Evolutionary conservation across 495 filamentous ascomycete species (phyloP), one percentile per base, ranked within the genome.

Genomic region (Lepidopterella palustris): DNA sequence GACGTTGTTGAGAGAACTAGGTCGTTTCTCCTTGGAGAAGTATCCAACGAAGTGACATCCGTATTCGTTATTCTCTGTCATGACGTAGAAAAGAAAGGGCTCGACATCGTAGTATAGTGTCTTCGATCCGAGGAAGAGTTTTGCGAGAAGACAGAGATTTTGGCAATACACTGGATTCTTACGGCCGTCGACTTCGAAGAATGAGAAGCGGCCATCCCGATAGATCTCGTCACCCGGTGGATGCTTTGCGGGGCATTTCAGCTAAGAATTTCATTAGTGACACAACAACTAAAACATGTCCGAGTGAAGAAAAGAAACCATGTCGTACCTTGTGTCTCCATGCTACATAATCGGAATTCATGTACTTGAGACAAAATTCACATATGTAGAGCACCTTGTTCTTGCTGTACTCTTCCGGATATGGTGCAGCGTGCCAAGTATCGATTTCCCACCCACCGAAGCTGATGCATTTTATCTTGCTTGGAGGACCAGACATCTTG

Each of bases 91-190:
- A 18, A 98, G 76, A 69, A 98, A 98, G 0, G 93, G 93, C 59
- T 98, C 95, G 3, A 98, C 93, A 67, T 98, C 93, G 73, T 98
- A 98, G 70, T 98, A 98, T 10, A 98, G 80, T 1, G 93, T 98
- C 70, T 98, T 98, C 2, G 93, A 97, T 6, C 93, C 93, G 1
- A 98, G 77, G 68, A 98, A 98, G 13, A 98, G 79, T 69, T 98
- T 98, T 25, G 95, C 92, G 42, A 98, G 80, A 18, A 98, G 82
- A 72, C 93, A 98, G 4, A 98, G 81, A 62, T 97, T 97, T 70
- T 97, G 95, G 69, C 95, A 98, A 67, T 97, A 98, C 26, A 96
- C 89, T 0, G 92, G 90, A 59, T 97, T 95, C 72, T 96, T 96
- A 40, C 95, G 84, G 1, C 93, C 93, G 66, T 98, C 93, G 25